These are phyloP conservation scores for Aspergillus tubingensis DNA, from an alignment of 2,329 filamentous ascomycete genomes.

Conservation along the genomic window DNA sequence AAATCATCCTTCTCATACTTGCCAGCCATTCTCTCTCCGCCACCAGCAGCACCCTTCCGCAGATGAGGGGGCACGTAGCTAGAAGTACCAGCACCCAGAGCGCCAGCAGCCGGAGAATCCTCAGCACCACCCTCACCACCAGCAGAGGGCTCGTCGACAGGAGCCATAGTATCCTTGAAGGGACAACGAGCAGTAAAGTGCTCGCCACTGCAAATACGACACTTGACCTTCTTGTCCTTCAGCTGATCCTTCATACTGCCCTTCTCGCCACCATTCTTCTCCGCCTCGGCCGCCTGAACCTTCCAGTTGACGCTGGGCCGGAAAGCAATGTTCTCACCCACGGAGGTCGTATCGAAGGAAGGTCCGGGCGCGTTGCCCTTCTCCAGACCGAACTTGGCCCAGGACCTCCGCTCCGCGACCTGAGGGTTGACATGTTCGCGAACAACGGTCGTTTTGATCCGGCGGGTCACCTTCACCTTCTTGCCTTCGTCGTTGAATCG, in stretches of 20 bases:
- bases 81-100: conserved; percentile 66
- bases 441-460: conserved; percentile 87
- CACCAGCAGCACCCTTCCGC: conserved; percentile 63
- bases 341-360: conserved; percentile 82
- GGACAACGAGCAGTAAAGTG: conserved; percentile 99
- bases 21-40: conserved; percentile 81
- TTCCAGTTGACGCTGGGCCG: conserved; percentile 91
- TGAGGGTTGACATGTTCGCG: conserved; percentile 94
- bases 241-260: conserved; percentile 68
- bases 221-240: conserved; percentile 99
- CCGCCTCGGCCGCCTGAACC: conserved; percentile 75
- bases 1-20: conserved; percentile 97
- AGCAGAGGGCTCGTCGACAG: conserved; percentile 47
- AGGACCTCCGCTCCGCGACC: conserved; percentile 90
- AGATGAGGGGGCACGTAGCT: conserved; percentile 95
- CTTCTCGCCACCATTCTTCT: conserved; percentile 55
- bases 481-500: conserved; percentile 89
- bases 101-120: conserved; percentile 53
- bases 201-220: conserved; percentile 96
- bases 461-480: conserved; percentile 95
- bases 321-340: conserved; percentile 99
- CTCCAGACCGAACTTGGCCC: conserved; percentile 89
- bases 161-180: conserved; percentile 99
- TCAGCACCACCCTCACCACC: conserved; percentile 48
- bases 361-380: conserved; percentile 83